These are phyloP conservation scores for Haematococcus sp. DNA, from an alignment of 139 green algal genomes.

Conservation along the genomic window DNA sequence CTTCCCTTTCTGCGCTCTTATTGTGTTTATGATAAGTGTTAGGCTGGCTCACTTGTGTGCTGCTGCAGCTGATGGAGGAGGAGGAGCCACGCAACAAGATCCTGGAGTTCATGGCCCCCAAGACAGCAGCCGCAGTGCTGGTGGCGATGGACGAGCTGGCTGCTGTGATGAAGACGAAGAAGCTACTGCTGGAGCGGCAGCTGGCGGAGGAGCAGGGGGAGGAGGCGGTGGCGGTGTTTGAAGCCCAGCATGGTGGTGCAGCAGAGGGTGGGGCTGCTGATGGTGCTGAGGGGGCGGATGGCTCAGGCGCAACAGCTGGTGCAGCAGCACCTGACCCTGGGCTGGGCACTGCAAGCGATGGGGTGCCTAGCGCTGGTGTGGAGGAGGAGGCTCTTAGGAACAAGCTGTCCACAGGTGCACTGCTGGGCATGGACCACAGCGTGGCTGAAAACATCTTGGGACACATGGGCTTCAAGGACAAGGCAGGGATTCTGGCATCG, in stretches of 20 bases:
- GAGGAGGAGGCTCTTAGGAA: too few species aligned
- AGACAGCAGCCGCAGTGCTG: constrained; percentile 29
- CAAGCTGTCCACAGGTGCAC: neutral
- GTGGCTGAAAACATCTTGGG: constrained; percentile 36
- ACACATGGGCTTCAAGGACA: constrained; percentile 35
- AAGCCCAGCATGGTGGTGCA: neutral
- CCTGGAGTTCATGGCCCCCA: constrained; percentile 42
- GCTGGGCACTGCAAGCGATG: too few species aligned
- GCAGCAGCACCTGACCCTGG: too few species aligned
- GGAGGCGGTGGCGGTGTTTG: neutral
- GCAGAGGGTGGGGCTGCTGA: too few species aligned
- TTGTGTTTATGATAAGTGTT: too few species aligned
- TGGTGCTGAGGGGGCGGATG: too few species aligned
- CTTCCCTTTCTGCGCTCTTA: too few species aligned
- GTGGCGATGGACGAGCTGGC: constrained; percentile 33
- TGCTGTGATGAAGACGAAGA: neutral
- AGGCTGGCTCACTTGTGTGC: too few species aligned
- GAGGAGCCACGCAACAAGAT: constrained; percentile 26
- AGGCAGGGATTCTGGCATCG: neutral
- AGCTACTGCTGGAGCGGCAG: too few species aligned
- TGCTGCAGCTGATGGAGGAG: constrained; percentile 20
- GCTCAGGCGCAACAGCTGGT: too few species aligned
- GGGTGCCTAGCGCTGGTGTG: too few species aligned
- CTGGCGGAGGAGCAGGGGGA: neutral
- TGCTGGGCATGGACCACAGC: constrained; percentile 24